These are phyloP conservation scores for Penstemon eatonii DNA, from an alignment of 257 asterid species.

Conservation along the genomic window DNA sequence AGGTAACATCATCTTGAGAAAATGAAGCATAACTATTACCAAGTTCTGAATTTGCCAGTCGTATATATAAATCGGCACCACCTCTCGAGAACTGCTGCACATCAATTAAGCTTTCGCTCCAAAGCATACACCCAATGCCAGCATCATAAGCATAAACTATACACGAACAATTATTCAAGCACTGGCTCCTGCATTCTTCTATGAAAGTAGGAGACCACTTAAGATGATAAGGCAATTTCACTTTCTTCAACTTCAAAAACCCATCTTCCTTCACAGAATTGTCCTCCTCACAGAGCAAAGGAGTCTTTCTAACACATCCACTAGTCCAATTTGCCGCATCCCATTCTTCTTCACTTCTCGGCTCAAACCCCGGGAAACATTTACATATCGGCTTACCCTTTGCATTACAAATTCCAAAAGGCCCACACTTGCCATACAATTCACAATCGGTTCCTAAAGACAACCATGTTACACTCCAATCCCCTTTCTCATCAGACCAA, in stretches of 20 bases:
- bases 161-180: conserved; percentile 69
- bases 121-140: conserved; percentile 65
- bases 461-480: conserved; percentile 46
- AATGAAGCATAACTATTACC: conserved; percentile 32
- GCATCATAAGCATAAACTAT: conserved; percentile 53
- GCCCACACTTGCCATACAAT: conserved; percentile 57
- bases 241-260: conserved; percentile 38
- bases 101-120: conserved; percentile 64
- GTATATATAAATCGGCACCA: conserved; percentile 52
- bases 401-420: conserved; percentile 48
- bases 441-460: conserved; percentile 56
- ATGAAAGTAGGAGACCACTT: conserved; percentile 35
- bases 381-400: conserved; percentile 33
- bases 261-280: conserved; percentile 51
- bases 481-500: conserved; percentile 36
- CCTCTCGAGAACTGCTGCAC: conserved; percentile 51
- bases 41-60: conserved; percentile 58
- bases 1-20: too few species aligned
- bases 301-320: conserved; percentile 51
- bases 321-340: conserved; percentile 46
- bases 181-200: conserved; percentile 43
- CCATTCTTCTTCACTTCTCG: conserved; percentile 49
- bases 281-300: conserved; percentile 19
- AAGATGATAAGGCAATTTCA: conserved; percentile 62
- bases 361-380: conserved; percentile 60